phyloP scores from a whole-genome alignment of 768 basidiomycete species.

The Leccinum variicolor region DNA sequence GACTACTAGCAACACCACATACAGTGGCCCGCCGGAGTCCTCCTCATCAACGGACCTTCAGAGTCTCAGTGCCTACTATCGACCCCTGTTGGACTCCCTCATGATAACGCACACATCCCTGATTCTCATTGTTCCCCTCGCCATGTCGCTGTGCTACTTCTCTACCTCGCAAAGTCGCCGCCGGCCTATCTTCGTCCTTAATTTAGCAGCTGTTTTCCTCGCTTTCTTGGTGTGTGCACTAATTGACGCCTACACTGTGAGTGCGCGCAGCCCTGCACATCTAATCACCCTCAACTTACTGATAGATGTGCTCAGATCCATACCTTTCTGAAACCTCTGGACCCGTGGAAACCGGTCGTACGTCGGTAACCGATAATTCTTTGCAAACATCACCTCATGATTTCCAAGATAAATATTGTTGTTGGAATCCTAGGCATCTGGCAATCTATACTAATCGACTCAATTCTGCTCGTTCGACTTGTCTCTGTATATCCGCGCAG shows the following conservation, averaged over 20 bases:
- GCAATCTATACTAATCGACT: slow-evolving; percentile 24
- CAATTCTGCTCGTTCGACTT: slow-evolving; percentile 24
- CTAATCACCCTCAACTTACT: background rate
- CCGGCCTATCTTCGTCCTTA: slow-evolving; percentile 18
- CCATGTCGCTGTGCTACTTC: slow-evolving; percentile 20
- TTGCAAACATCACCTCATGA: background rate
- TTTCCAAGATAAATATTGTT: slow-evolving; percentile 11
- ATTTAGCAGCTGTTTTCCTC: slow-evolving; percentile 8
- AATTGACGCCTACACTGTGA: slow-evolving; percentile 10
- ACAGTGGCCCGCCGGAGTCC: background rate
- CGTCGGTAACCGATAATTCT: background rate
- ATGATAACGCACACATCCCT: slow-evolving; percentile 23
- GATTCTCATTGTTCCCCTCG: slow-evolving; percentile 18
- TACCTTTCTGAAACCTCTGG: slow-evolving; percentile 18
- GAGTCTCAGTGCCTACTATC: background rate
- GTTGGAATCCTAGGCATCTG: slow-evolving; percentile 21
- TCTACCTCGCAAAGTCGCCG: slow-evolving; percentile 16
- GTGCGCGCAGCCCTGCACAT: background rate
- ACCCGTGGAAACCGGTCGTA: slow-evolving; percentile 8
- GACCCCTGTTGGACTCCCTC: slow-evolving; percentile 15
- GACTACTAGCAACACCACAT: slow-evolving; percentile 1
- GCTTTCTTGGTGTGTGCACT: slow-evolving; percentile 13
- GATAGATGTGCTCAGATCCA: slow-evolving; percentile 17
- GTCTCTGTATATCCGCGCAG: slow-evolving; percentile 20
- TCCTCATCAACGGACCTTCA: background rate